Conservation (phyloP, 2,329 filamentous ascomycete species). For the Rhynchosporium agropyri region DNA sequence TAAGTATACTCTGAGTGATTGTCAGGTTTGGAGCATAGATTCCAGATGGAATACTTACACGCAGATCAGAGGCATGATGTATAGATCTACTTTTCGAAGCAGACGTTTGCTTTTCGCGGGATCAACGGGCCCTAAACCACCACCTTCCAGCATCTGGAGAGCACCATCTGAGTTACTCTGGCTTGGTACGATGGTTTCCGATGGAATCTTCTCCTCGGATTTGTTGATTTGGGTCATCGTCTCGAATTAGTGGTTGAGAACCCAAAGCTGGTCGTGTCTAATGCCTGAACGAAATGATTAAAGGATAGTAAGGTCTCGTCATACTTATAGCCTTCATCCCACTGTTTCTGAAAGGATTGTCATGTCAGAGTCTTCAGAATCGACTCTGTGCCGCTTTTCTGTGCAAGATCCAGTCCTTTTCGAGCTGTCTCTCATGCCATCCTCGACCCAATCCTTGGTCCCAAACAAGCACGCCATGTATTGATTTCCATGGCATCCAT, state of each 20-base stretch:
- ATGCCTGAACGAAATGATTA: background rate
- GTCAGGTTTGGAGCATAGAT: too few species aligned
- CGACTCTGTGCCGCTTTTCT: background rate
- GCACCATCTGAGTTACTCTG: conserved; percentile 20
- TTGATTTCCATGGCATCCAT: background rate
- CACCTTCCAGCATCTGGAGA: conserved; percentile 17
- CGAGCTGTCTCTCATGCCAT: background rate
- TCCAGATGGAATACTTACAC: background rate
- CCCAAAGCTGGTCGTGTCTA: background rate
- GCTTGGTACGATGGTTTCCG: background rate
- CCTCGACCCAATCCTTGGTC: background rate
- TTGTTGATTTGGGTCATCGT: background rate
- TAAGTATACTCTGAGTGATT: conserved; percentile 2
- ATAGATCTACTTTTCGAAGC: conserved; percentile 16
- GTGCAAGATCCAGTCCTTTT: background rate
- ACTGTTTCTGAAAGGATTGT: too few species aligned
- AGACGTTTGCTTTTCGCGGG: conserved; percentile 28
- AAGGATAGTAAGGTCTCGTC: background rate
- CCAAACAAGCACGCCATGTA: background rate
- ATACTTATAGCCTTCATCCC: background rate
- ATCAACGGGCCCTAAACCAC: background rate
- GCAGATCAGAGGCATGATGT: conserved; percentile 22
- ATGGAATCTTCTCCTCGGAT: background rate
- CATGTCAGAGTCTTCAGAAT: too few species aligned
- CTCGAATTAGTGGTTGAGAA: background rate